Percentiles rank a stretch among this genome's conserved stretches.
Evolutionary conservation across 2,329 filamentous ascomycete genomes (phyloP).

Genomic region (Pseudohalonectria lignicola): DNA sequence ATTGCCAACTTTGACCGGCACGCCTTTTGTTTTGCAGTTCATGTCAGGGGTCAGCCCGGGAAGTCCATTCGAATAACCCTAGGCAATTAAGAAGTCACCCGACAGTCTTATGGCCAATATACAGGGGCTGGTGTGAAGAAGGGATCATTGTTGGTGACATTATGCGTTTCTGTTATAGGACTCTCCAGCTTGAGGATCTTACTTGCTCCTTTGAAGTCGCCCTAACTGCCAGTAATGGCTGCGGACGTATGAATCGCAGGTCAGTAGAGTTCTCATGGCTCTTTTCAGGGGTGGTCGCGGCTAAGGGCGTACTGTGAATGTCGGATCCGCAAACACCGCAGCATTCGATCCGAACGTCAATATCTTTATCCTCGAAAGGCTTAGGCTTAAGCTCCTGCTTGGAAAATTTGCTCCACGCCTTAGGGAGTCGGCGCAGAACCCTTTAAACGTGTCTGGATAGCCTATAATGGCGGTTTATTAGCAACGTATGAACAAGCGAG

Average conservation of each 20-base stretch:
- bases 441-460: slow-evolving; percentile 31
- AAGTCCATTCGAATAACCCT: too few species aligned
- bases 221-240: slow-evolving; percentile 42
- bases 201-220: slow-evolving; percentile 20
- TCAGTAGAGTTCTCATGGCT: too few species aligned
- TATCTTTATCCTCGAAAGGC: slow-evolving; percentile 54
- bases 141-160: too few species aligned
- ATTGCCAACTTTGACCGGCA: slow-evolving; percentile 22
- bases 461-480: slow-evolving; percentile 26
- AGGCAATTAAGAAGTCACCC: neutral
- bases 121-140: slow-evolving; percentile 30
- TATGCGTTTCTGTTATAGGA: too few species aligned
- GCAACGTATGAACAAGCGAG: too few species aligned
- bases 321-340: slow-evolving; percentile 53
- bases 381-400: slow-evolving; percentile 11
- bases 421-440: slow-evolving; percentile 30
- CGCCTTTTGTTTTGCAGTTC: too few species aligned
- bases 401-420: slow-evolving; percentile 29
- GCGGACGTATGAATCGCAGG: too few species aligned
- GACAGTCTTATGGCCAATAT: slow-evolving; percentile 41
- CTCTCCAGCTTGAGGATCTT: too few species aligned
- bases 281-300: too few species aligned
- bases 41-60: too few species aligned
- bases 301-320: slow-evolving; percentile 40
- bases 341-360: slow-evolving; percentile 61